Conservation (phyloP, 2,329 filamentous ascomycete species). For the Claviceps quebecensis region DNA sequence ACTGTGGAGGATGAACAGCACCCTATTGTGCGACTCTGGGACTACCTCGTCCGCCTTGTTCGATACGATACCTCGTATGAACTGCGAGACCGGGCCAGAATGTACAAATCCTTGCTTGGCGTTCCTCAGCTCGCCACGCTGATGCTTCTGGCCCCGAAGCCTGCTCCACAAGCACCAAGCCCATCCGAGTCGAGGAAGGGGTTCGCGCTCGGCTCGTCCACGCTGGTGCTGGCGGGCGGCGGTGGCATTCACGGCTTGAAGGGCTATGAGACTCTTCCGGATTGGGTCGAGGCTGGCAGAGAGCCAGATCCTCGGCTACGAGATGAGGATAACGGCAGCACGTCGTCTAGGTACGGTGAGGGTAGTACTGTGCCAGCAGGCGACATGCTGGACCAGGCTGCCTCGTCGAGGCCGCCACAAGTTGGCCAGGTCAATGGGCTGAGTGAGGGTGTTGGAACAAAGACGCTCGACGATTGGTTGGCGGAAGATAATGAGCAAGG, state of each 20-base stretch:
- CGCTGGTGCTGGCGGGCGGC: slow-evolving; percentile 68
- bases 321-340: slow-evolving; percentile 33
- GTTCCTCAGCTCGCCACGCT: slow-evolving; percentile 80
- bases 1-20: slow-evolving; percentile 27
- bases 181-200: slow-evolving; percentile 73
- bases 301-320: slow-evolving; percentile 68
- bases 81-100: slow-evolving; percentile 75
- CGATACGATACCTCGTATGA: slow-evolving; percentile 94
- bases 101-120: slow-evolving; percentile 73
- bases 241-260: slow-evolving; percentile 58
- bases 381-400: slow-evolving; percentile 46
- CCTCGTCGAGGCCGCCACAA: slow-evolving; percentile 22
- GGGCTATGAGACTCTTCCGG: slow-evolving; percentile 67
- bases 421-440: slow-evolving; percentile 34
- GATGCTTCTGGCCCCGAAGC: slow-evolving; percentile 85
- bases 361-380: slow-evolving; percentile 39
- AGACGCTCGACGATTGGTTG: slow-evolving; percentile 88
- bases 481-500: slow-evolving; percentile 53
- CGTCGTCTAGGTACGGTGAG: slow-evolving; percentile 18
- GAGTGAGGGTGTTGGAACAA: slow-evolving; percentile 43
- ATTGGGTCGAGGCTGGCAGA: slow-evolving; percentile 68
- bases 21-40: slow-evolving; percentile 65
- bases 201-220: slow-evolving; percentile 70
- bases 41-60: slow-evolving; percentile 70
- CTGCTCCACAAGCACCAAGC: slow-evolving; percentile 77